A percentile compares a stretch with the other conserved stretches of the same genome.
These are phyloP conservation scores for Botrytis aclada DNA, from an alignment of 2,329 filamentous ascomycete species.

Conservation along the genomic window DNA sequence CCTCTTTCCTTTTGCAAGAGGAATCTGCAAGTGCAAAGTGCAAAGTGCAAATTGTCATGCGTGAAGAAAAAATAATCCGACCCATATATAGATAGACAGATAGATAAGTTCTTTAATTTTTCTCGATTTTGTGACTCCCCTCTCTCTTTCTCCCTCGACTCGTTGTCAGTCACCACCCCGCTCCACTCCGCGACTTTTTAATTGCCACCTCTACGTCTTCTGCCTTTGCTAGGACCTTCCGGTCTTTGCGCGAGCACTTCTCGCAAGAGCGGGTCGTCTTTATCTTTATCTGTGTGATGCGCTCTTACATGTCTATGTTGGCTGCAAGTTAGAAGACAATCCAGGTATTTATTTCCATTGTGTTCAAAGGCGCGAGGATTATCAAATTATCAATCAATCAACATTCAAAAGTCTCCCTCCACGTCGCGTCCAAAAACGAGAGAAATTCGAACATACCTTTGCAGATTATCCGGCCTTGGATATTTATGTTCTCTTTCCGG, in stretches of 20 bases:
- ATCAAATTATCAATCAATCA: background rate
- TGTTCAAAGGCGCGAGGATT: background rate
- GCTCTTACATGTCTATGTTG: constrained; percentile 77
- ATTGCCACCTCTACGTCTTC: constrained; percentile 55
- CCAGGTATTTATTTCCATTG: background rate
- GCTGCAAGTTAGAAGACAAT: background rate
- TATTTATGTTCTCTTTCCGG: constrained; percentile 92
- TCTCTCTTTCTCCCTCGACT: background rate
- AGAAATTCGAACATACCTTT: constrained; percentile 59
- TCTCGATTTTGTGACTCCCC: background rate
- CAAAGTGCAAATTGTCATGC: background rate
- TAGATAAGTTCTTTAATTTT: background rate
- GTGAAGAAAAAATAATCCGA: background rate
- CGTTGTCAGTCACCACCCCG: background rate
- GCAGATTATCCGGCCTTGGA: constrained; percentile 90
- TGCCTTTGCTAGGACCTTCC: constrained; percentile 77
- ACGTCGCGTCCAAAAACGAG: background rate
- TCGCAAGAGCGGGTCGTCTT: constrained; percentile 76
- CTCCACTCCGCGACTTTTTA: background rate
- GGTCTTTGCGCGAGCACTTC: constrained; percentile 83
- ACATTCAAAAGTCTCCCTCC: background rate
- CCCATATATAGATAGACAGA: background rate
- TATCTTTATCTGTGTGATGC: constrained; percentile 85
- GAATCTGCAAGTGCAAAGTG: background rate
- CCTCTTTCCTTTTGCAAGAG: background rate